Base-by-base conservation (phyloP, 2,329 filamentous ascomycete genomes). In the Penicillium sp. region DNA sequence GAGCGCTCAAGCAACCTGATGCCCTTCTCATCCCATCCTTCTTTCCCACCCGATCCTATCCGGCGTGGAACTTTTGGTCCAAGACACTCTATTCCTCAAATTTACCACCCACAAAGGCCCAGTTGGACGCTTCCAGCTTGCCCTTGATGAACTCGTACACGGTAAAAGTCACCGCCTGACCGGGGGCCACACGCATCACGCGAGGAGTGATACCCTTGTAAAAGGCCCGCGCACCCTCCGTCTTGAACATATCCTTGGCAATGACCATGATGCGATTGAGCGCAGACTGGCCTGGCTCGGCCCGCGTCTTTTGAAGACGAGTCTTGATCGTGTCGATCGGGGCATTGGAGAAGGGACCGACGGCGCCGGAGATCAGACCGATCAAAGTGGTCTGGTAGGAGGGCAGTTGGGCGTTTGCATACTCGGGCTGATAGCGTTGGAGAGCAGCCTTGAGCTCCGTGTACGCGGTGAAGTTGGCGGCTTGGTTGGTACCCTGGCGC, bases 321-420 rank as follows among this genome's bases (percentile, higher is more conserved):
- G 93, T 98, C 83, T 98, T 98, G 76, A 98, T 97, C 35, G 93
- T 98, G 66, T 98, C 93, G 66, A 98, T 97, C 24, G 93, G 93
- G 27, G 94, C 93, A 67, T 98, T 98, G 60, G 87, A 93, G 65
- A 98, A 80, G 4, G 93, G 93, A 1, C 93, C 93, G 81, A 98
- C 94, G 52, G 93, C 93, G 59, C 93, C 93, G 46, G 83, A 88
- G 26, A 98, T 84, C 47, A 98, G 78, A 32, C 90, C 93, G 59
- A 97, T 95, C 5, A 91, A 43, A 5, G 89, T 90, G 2, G 93
- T 98, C 73, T 97, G 90, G 73, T 86, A 97, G 45, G 83, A 82
- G 2, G 93, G 91, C 37, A 98, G 76, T 58, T 83, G 82, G 12
- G 67, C 68, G 55, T 80, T 73, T 45, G 75, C 76, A 52, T 83